Evolutionary conservation across 176 grass and related monocot species (phyloP).

Genomic region (Thalia dealbata): DNA sequence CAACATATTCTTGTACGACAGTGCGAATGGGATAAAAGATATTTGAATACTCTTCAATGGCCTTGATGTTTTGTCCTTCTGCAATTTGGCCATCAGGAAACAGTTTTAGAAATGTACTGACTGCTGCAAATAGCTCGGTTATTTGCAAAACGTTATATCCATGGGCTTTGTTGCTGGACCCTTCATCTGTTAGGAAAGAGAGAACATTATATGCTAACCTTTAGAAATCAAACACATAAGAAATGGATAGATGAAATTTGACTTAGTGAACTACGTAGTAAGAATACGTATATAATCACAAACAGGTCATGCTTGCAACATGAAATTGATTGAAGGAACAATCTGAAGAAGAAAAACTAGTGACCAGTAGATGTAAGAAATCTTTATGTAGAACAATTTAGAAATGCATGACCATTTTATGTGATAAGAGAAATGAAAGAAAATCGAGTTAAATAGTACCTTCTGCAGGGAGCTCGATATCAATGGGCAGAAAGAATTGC

Average conservation of each 20-base stretch:
- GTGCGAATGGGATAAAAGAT: constrained; percentile 50
- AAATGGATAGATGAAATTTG: neutral
- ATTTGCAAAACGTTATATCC: constrained; percentile 69
- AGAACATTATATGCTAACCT: constrained; percentile 4
- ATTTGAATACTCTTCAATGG: constrained; percentile 60
- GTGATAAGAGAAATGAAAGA: constrained; percentile 9
- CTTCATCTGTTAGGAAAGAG: constrained; percentile 36
- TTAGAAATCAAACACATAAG: neutral
- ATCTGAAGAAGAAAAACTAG: neutral
- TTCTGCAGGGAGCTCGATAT: constrained; percentile 58
- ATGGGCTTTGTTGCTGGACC: constrained; percentile 30
- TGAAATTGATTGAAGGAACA: neutral
- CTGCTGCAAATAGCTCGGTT: constrained; percentile 68
- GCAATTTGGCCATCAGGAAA: constrained; percentile 25
- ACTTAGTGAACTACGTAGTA: neutral
- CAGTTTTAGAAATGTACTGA: constrained; percentile 46
- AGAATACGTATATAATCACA: neutral
- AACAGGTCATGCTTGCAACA: neutral
- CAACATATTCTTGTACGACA: constrained; percentile 31
- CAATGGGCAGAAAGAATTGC: constrained; percentile 57
- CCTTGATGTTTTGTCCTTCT: constrained; percentile 8
- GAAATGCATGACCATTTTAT: constrained; percentile 9
- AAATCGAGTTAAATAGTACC: constrained; percentile 30
- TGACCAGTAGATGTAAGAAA: neutral
- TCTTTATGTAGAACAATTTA: neutral